Evolutionary conservation across 2,329 filamentous ascomycete genomes (phyloP).

Genomic region (Calonectria hongkongensis): DNA sequence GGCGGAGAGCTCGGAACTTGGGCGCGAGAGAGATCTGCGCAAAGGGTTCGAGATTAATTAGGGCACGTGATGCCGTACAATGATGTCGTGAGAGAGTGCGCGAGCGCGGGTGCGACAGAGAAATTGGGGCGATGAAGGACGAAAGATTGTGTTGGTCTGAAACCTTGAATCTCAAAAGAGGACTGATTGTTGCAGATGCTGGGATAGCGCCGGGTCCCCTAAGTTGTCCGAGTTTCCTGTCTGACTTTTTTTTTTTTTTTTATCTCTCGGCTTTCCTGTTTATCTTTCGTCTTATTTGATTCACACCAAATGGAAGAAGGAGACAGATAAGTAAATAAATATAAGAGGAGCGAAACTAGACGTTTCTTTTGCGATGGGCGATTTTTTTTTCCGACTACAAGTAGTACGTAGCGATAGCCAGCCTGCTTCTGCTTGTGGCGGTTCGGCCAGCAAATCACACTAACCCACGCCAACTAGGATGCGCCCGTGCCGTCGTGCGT

Average conservation of each 20-base stretch:
- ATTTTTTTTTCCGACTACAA: not conserved
- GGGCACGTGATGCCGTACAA: constrained; percentile 32
- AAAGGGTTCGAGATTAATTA: constrained; percentile 26
- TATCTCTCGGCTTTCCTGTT: not conserved
- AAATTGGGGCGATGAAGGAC: constrained; percentile 13
- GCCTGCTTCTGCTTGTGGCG: not conserved
- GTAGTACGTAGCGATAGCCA: not conserved
- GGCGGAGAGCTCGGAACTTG: constrained; percentile 19
- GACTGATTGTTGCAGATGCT: constrained; percentile 21
- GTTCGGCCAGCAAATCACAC: constrained; percentile 20
- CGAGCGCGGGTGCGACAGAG: constrained; percentile 9
- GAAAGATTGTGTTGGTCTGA: constrained; percentile 19
- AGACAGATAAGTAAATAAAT: not conserved
- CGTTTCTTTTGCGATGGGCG: not conserved
- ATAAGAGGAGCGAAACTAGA: not conserved
- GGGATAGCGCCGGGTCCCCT: constrained; percentile 18
- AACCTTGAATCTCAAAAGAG: constrained; percentile 28
- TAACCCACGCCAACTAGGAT: constrained; percentile 19
- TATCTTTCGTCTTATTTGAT: constrained; percentile 13
- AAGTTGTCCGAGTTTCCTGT: constrained; percentile 2
- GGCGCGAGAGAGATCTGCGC: not conserved
- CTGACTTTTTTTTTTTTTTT: no score
- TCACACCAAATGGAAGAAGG: not conserved
- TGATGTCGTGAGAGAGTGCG: constrained; percentile 1
- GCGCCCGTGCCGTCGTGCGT: constrained; percentile 30